phyloP scores from a whole-genome alignment of 140 eudicot genomes.

The Cichorium intybus region DNA sequence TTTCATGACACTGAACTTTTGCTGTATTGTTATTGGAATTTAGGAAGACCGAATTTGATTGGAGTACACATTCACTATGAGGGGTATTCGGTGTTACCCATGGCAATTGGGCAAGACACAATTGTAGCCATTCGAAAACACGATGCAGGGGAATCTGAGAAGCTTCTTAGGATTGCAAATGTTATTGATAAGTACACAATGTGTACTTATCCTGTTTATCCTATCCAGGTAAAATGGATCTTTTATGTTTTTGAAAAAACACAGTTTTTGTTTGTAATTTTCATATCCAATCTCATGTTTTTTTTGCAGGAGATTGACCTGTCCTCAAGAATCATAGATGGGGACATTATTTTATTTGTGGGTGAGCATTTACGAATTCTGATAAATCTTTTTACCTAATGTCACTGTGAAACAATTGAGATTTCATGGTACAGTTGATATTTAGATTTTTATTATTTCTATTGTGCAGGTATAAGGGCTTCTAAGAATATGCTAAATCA shows the following conservation, averaged over 20 bases:
- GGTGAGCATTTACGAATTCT: too few relatives aligned
- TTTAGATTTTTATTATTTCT: constrained; percentile 4
- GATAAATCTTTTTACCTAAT: not conserved
- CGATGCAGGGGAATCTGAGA: constrained; percentile 46
- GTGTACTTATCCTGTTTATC: constrained; percentile 87
- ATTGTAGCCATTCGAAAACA: constrained; percentile 79
- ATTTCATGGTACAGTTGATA: not conserved
- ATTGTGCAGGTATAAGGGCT: constrained; percentile 66
- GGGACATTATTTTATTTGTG: constrained; percentile 97
- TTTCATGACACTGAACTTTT: not conserved
- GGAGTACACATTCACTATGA: constrained; percentile 97
- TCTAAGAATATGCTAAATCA: constrained; percentile 70
- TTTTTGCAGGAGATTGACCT: constrained; percentile 73
- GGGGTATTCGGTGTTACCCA: constrained; percentile 94
- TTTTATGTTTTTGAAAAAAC: constrained; percentile 2
- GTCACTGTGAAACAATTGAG: not conserved
- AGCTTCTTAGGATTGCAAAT: constrained; percentile 68
- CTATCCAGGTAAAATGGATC: constrained; percentile 60
- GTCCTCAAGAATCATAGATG: constrained; percentile 87
- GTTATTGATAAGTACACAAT: constrained; percentile 69
- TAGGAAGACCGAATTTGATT: constrained; percentile 91
- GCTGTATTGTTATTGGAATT: too few relatives aligned
- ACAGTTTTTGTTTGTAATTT: not conserved
- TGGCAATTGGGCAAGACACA: constrained; percentile 93
- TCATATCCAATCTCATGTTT: not conserved